phyloP scores from a whole-genome alignment of 805 yeast species.

The Saccharomycopsis capsularis region DNA sequence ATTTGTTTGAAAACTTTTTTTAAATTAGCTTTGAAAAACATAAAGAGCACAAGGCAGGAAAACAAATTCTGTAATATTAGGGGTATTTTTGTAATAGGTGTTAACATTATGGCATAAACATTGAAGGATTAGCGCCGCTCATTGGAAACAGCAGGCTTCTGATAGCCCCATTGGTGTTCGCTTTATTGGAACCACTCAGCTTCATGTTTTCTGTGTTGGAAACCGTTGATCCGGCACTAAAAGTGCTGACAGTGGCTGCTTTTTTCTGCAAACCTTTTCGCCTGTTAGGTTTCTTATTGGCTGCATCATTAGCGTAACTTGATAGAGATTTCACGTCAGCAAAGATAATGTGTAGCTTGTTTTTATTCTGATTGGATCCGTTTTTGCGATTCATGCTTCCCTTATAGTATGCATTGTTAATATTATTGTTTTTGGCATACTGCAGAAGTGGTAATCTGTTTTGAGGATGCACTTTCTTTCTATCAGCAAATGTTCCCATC shows the following conservation, averaged over 20 bases:
- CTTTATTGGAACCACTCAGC: too few relatives aligned
- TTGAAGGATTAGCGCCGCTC: too few relatives aligned
- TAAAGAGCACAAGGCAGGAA: too few relatives aligned
- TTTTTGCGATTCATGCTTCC: neutral
- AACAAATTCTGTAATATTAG: too few relatives aligned
- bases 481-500: conserved; percentile 21
- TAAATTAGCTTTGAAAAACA: too few relatives aligned
- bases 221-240: neutral
- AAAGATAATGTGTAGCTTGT: conserved; percentile 16
- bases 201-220: neutral
- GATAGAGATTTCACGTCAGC: conserved; percentile 15
- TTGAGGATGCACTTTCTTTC: neutral
- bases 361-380: neutral
- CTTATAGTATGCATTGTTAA: too few relatives aligned
- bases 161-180: too few relatives aligned
- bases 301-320: neutral
- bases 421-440: neutral
- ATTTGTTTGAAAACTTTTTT: too few relatives aligned
- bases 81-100: too few relatives aligned
- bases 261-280: neutral
- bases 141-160: too few relatives aligned
- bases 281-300: neutral
- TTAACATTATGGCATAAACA: too few relatives aligned
- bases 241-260: neutral
- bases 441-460: neutral